These are phyloP conservation scores for Buxus sempervirens DNA, from an alignment of 164 flowering plant genomes.

Conservation along the genomic window DNA sequence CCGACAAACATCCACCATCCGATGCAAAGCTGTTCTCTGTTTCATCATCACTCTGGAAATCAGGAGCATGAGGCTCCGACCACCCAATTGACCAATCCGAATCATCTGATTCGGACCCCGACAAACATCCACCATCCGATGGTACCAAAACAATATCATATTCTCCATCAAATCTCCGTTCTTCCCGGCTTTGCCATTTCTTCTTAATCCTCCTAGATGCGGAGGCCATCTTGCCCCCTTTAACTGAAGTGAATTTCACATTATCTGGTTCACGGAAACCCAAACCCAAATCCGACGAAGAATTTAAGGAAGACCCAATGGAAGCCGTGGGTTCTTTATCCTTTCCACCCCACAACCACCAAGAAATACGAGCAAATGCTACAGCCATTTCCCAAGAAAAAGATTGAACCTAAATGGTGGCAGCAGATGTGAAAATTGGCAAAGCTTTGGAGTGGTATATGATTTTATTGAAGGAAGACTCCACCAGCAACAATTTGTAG, in stretches of 20 bases:
- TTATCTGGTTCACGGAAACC: slow-evolving; percentile 28
- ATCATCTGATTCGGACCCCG: slow-evolving; percentile 47
- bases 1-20: slow-evolving; percentile 37
- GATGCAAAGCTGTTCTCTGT: slow-evolving; percentile 36
- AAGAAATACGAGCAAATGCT: slow-evolving; percentile 30
- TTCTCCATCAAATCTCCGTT: slow-evolving; percentile 32
- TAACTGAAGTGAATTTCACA: slow-evolving; percentile 18
- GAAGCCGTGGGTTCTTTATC: slow-evolving; percentile 24
- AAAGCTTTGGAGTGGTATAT: not conserved
- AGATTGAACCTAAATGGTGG: not conserved
- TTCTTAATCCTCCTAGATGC: slow-evolving; percentile 30
- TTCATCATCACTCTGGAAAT: slow-evolving; percentile 38
- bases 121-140: slow-evolving; percentile 34
- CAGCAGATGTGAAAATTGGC: not conserved
- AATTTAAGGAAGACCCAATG: slow-evolving; percentile 26
- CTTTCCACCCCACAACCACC: slow-evolving; percentile 37
- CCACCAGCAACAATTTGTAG: not conserved
- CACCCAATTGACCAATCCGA: slow-evolving; percentile 57
- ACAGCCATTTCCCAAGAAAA: slow-evolving; percentile 25
- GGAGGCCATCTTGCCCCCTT: slow-evolving; percentile 18
- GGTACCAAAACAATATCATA: slow-evolving; percentile 40
- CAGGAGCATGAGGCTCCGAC: slow-evolving; percentile 52
- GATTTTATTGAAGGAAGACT: not conserved
- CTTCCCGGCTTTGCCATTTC: slow-evolving; percentile 43
- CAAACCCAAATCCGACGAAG: slow-evolving; percentile 18